phyloP scores from a whole-genome alignment of 176 grass and related monocot genomes.

The Musa itinerans region DNA sequence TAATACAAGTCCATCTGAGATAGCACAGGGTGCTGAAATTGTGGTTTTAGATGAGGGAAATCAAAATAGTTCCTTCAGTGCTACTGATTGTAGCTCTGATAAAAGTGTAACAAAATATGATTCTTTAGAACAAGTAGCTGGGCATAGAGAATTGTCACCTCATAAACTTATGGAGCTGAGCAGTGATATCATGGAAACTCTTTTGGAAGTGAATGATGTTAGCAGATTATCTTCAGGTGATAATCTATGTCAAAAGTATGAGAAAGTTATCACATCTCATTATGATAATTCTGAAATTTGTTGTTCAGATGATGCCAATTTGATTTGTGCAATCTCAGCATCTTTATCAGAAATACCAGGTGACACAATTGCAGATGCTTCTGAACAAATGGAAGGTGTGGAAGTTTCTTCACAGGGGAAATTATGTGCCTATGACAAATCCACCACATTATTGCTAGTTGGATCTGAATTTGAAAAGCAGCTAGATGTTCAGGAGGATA shows the following conservation, averaged over 20 bases:
- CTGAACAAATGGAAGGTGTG: background rate
- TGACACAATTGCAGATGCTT: background rate
- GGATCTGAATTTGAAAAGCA: background rate
- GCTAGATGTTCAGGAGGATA: background rate
- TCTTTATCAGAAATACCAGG: background rate
- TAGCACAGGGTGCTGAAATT: background rate
- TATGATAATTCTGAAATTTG: background rate
- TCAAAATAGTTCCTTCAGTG: background rate
- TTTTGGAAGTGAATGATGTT: background rate
- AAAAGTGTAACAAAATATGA: background rate
- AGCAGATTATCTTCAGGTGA: background rate
- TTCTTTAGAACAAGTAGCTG: background rate
- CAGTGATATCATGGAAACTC: background rate
- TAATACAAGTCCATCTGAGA: background rate
- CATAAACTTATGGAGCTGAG: background rate
- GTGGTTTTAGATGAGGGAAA: background rate
- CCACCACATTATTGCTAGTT: background rate
- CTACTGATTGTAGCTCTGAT: background rate
- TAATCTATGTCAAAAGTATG: background rate
- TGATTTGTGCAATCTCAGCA: background rate
- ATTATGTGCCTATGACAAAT: background rate
- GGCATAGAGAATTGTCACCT: background rate
- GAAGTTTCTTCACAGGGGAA: background rate
- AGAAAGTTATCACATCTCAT: background rate
- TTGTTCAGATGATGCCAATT: background rate